Conservation (phyloP, 202 grass and related monocot species). For the Carex arenaria region DNA sequence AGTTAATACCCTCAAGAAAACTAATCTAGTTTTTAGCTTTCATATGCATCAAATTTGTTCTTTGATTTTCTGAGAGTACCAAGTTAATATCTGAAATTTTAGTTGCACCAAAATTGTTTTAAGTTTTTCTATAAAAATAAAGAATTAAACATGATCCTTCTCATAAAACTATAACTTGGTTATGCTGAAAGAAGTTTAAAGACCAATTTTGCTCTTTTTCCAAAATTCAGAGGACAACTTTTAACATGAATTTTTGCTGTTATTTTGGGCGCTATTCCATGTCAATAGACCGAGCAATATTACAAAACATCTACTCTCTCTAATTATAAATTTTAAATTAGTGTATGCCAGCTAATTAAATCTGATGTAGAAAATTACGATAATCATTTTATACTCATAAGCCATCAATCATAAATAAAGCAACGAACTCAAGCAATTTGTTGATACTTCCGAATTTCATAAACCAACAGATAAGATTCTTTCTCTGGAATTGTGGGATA, state of each 20-base stretch:
- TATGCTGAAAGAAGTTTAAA: background rate
- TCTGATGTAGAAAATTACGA: background rate
- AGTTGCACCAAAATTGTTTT: background rate
- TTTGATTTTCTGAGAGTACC: background rate
- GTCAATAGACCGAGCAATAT: background rate
- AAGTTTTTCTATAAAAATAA: background rate
- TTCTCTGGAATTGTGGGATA: background rate
- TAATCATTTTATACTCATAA: background rate
- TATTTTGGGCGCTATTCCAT: background rate
- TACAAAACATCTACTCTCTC: background rate
- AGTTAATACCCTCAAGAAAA: too few relatives aligned
- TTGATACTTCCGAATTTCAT: background rate
- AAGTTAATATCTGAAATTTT: background rate
- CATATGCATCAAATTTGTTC: background rate
- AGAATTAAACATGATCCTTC: background rate
- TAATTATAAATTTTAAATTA: background rate
- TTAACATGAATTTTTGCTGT: too few relatives aligned
- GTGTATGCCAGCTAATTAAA: background rate
- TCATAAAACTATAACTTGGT: background rate
- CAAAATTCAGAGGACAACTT: background rate
- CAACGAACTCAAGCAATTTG: background rate
- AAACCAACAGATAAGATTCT: background rate
- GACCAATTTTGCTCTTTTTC: background rate
- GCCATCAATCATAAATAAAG: background rate
- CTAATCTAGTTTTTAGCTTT: background rate